Percentiles rank a stretch among this genome's conserved stretches.
phyloP scores from a whole-genome alignment of 2,329 filamentous ascomycete species.

The Myriosclerotinia duriaeana region DNA sequence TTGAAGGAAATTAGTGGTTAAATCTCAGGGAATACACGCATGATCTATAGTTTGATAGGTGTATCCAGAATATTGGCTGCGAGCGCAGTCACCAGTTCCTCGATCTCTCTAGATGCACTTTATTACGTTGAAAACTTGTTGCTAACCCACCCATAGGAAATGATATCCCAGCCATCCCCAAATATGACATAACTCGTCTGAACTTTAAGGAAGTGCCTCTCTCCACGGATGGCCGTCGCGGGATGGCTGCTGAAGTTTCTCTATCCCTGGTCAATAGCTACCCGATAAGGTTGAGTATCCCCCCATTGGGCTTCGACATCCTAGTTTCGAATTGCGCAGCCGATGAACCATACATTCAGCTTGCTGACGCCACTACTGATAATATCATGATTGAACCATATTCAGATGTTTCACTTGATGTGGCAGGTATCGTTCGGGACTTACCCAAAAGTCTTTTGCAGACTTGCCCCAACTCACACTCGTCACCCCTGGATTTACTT shows the following conservation, averaged over 20 bases:
- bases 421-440: conserved; percentile 68
- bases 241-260: conserved; percentile 78
- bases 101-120: background rate
- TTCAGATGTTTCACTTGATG: conserved; percentile 65
- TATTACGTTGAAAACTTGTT: conserved; percentile 12
- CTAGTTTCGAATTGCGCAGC: conserved; percentile 78
- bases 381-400: conserved; percentile 67
- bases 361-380: conserved; percentile 73
- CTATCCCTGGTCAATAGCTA: conserved; percentile 73
- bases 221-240: conserved; percentile 50
- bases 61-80: conserved; percentile 22
- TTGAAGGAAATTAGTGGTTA: conserved; percentile 28
- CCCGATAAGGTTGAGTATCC: conserved; percentile 73
- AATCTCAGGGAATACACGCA: conserved; percentile 23
- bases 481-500: conserved; percentile 81
- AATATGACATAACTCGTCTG: conserved; percentile 78
- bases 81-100: conserved; percentile 15
- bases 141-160: conserved; percentile 49
- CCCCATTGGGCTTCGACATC: conserved; percentile 79
- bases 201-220: conserved; percentile 71
- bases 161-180: conserved; percentile 73
- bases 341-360: conserved; percentile 69
- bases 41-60: conserved; percentile 30
- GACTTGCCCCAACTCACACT: conserved; percentile 71
- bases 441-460: conserved; percentile 72